Conservation (phyloP, 148 eudicot genomes). For the Heliosperma pusillum region DNA sequence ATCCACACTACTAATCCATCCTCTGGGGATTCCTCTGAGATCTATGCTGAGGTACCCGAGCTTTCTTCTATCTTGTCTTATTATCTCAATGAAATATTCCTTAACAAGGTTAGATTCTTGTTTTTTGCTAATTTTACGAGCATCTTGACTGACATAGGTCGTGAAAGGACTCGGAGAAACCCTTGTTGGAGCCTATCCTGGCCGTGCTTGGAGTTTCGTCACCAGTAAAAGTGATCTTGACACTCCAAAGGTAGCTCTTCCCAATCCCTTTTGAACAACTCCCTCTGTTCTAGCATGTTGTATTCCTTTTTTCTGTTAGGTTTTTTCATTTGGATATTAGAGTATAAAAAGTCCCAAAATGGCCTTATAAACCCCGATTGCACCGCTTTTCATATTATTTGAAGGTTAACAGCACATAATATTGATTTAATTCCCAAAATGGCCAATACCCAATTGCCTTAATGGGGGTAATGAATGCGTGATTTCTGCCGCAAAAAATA, state of each 20-base stretch:
- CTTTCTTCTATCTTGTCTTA: not conserved
- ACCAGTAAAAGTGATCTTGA: slow-evolving; percentile 72
- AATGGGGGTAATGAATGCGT: not conserved
- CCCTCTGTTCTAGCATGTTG: not conserved
- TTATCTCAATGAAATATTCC: too few relatives aligned
- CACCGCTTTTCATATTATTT: too few relatives aligned
- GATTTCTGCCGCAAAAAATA: not conserved
- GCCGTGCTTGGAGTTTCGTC: slow-evolving; percentile 82
- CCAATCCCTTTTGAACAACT: not conserved
- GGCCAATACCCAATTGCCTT: too few relatives aligned
- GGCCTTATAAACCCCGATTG: too few relatives aligned
- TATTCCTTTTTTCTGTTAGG: too few relatives aligned
- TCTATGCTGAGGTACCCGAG: slow-evolving; percentile 76
- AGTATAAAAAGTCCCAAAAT: too few relatives aligned
- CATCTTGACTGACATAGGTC: slow-evolving; percentile 39
- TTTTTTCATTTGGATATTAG: too few relatives aligned
- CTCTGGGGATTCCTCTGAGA: slow-evolving; percentile 91
- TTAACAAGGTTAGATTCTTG: not conserved
- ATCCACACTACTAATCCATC: slow-evolving; percentile 99
- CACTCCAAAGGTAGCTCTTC: slow-evolving; percentile 56
- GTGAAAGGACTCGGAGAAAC: slow-evolving; percentile 99
- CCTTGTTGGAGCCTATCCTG: slow-evolving; percentile 95
- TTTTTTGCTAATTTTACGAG: not conserved
- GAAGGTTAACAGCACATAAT: too few relatives aligned
- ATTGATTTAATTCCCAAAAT: too few relatives aligned